phyloP scores from a whole-genome alignment of 176 grass and related monocot genomes.

The Carex myosuroides region DNA sequence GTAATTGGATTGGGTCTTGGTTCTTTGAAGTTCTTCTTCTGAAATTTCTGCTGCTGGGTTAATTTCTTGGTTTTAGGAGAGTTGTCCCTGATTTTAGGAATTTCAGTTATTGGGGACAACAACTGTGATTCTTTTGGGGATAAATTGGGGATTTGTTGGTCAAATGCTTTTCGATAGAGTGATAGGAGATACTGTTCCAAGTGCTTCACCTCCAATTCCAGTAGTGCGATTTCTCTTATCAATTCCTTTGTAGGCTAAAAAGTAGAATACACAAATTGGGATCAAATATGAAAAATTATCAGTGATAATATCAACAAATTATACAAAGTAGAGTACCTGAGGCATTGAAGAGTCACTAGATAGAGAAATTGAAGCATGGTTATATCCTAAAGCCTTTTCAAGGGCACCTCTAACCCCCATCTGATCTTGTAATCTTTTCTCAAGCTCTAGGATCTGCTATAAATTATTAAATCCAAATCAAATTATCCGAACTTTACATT shows the following conservation, averaged over 20 bases:
- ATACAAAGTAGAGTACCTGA: constrained; percentile 34
- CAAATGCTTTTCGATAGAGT: constrained; percentile 85
- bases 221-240: constrained; percentile 78
- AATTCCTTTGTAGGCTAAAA: constrained; percentile 76
- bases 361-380: constrained; percentile 35
- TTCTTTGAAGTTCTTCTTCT: constrained; percentile 12
- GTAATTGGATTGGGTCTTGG: constrained; percentile 9
- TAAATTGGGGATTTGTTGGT: constrained; percentile 49
- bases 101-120: neutral
- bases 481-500: neutral
- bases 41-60: neutral
- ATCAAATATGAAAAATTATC: neutral
- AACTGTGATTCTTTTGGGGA: constrained; percentile 31
- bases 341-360: constrained; percentile 65
- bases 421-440: constrained; percentile 78
- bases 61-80: constrained; percentile 10
- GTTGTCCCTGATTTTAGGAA: neutral
- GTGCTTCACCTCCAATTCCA: constrained; percentile 91
- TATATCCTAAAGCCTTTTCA: constrained; percentile 72
- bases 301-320: neutral
- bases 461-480: neutral
- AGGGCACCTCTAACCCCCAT: constrained; percentile 53
- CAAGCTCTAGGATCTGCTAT: constrained; percentile 75
- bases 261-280: neutral
- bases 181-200: constrained; percentile 94